These are phyloP conservation scores for Bacterosira constricta DNA, from an alignment of 108 stramenopile genomes.

Conservation along the genomic window DNA sequence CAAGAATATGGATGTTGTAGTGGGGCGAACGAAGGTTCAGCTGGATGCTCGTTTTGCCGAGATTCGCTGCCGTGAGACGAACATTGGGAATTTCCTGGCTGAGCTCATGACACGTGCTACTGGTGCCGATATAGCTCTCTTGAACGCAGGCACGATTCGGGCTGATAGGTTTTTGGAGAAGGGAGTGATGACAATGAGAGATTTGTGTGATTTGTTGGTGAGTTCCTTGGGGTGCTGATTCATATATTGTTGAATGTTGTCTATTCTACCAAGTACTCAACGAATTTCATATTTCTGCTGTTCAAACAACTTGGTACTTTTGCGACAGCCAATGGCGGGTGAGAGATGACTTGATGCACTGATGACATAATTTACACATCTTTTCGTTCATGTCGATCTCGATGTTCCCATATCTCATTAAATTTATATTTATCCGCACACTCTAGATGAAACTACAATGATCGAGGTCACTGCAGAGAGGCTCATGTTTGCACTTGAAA, in stretches of 20 bases:
- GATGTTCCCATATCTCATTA: too few species aligned
- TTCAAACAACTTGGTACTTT: too few species aligned
- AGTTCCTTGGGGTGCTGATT: not conserved
- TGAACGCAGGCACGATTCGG: constrained; percentile 58
- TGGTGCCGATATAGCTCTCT: constrained; percentile 42
- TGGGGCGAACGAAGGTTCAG: constrained; percentile 41
- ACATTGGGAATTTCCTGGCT: constrained; percentile 53
- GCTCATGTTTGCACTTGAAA: constrained; percentile 54
- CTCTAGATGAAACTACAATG: constrained; percentile 35
- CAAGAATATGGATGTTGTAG: constrained; percentile 37
- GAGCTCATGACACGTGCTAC: constrained; percentile 49
- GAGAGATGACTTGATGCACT: too few species aligned
- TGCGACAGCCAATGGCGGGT: too few species aligned
- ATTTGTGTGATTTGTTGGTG: constrained; percentile 32
- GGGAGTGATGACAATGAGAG: constrained; percentile 15
- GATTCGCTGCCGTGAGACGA: constrained; percentile 57
- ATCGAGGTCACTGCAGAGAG: constrained; percentile 43
- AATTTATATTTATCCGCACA: constrained; percentile 24
- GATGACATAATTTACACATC: too few species aligned
- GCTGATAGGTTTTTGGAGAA: constrained; percentile 40
- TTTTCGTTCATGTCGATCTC: too few species aligned
- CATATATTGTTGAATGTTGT: not conserved
- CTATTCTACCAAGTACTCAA: not conserved
- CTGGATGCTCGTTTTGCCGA: constrained; percentile 50
- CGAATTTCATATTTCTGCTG: not conserved